Base-by-base conservation (phyloP, 1,139 yeast genomes). In the Candida glucosophila region DNA sequence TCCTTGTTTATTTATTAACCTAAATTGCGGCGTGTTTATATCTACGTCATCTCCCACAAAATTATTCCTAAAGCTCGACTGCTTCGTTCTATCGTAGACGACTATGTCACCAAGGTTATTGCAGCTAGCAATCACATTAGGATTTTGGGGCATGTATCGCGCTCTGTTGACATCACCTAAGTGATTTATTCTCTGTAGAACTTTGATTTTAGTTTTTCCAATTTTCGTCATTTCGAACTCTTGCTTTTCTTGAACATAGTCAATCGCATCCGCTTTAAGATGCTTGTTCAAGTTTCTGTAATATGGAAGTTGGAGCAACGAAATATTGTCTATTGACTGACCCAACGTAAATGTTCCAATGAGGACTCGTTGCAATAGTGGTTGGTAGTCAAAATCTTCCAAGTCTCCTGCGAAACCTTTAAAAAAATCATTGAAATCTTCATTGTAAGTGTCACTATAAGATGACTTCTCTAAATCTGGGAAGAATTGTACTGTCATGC, bases 31-130 rank as follows among this genome's bases (percentile, higher is more conserved):
- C 31, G 47, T 45, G 30, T 50, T 47, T 12, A 58, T 41, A 13
- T 47, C 56, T 3, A 41, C 36, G 22, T 49, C 51, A 26, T 53
- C 58, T 15, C 39, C 40, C n/a, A 43, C 34, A 19, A 45, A 37
- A 14, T 47, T 42, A 30, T 47, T 58, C 33, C 50, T 48, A 41
- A 60, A 59, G 36, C 55, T 57, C 29, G 73, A 58, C 37, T 67
- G 73, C 34, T 65, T 67, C 2, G 78, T 70, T 32, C 77, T 46
- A 41, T 72, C 73, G 37, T 61, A 71, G 4, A 72, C 47, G 16
- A 52, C 53, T 28, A 70, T 33, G 22, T 56, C 56, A 3, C 70
- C 70, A 13, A 41, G 30, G 35, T 57, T 60, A 35, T 60, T 63
- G 17, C 57, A 53, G 37, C 62, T 54, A 12, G 68, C 69, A 16